phyloP scores from a whole-genome alignment of 495 filamentous ascomycete genomes.

The Acidomyces sp. region DNA sequence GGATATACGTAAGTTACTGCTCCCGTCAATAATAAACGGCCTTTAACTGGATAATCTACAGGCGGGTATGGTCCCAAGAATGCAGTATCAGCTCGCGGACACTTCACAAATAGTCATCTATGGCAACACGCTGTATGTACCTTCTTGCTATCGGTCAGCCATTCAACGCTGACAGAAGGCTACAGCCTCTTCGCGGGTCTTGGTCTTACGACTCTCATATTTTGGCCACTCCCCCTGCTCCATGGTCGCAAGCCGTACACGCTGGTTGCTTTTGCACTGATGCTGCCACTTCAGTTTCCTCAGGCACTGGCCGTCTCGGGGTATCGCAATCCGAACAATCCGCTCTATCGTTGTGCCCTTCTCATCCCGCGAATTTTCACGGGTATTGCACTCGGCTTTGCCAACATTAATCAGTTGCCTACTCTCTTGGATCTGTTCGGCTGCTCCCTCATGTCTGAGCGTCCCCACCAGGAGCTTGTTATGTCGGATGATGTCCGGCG shows the following conservation, averaged over 20 bases:
- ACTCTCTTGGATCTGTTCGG: conserved; percentile 64
- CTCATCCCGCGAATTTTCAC: conserved; percentile 49
- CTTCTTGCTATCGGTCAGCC: neutral
- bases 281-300: conserved; percentile 62
- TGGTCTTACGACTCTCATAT: conserved; percentile 50
- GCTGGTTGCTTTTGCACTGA: conserved; percentile 46
- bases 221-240: conserved; percentile 63
- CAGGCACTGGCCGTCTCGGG: conserved; percentile 50
- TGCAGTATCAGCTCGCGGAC: conserved; percentile 59
- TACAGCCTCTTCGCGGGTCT: conserved; percentile 50
- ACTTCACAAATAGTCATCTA: conserved; percentile 50
- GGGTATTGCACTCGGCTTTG: conserved; percentile 57
- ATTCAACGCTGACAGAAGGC: neutral
- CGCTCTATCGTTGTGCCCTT: conserved; percentile 44
- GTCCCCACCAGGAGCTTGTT: conserved; percentile 57
- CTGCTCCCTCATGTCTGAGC: conserved; percentile 52
- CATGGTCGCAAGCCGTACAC: conserved; percentile 67
- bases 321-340: conserved; percentile 41
- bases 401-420: conserved; percentile 58
- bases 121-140: conserved; percentile 48
- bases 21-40: neutral
- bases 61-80: conserved; percentile 57
- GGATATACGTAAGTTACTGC: conserved; percentile 44
- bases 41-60: too few relatives aligned
- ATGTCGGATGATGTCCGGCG: conserved; percentile 48